These are phyloP conservation scores for Trypanosoma congolense DNA, from an alignment of 208 protist species.

Conservation along the genomic window DNA sequence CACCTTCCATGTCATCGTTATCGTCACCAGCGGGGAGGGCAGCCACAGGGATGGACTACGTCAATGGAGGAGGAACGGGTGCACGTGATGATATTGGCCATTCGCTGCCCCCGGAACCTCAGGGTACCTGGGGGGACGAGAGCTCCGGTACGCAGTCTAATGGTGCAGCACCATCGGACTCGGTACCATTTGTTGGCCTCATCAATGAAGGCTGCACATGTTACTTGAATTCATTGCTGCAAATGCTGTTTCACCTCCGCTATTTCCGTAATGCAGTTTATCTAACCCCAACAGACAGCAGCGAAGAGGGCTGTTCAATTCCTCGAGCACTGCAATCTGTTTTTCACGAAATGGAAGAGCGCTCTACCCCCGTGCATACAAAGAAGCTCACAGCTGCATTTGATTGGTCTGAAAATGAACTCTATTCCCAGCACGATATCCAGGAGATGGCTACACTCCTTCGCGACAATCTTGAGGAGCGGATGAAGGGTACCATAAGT, in stretches of 20 bases:
- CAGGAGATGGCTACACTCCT: slow-evolving; percentile 88
- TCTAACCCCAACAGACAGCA: slow-evolving; percentile 51
- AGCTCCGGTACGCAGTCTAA: too few relatives aligned
- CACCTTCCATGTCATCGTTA: background rate
- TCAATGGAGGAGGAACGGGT: too few relatives aligned
- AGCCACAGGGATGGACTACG: too few relatives aligned
- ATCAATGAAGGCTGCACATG: slow-evolving; percentile 90
- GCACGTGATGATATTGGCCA: too few relatives aligned
- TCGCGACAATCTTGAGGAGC: slow-evolving; percentile 82
- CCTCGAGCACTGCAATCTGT: slow-evolving; percentile 71
- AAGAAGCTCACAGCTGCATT: slow-evolving; percentile 85
- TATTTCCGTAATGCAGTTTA: slow-evolving; percentile 88
- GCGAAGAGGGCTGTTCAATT: slow-evolving; percentile 25
- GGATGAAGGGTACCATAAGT: slow-evolving; percentile 85
- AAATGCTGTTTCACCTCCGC: slow-evolving; percentile 79
- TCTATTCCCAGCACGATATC: slow-evolving; percentile 88
- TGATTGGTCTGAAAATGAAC: slow-evolving; percentile 78
- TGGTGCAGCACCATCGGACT: background rate
- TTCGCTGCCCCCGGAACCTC: too few relatives aligned
- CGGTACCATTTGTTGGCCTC: slow-evolving; percentile 46
- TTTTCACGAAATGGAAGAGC: slow-evolving; percentile 86
- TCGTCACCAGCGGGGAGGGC: background rate
- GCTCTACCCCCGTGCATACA: slow-evolving; percentile 55
- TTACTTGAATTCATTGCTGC: slow-evolving; percentile 89
- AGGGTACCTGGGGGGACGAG: too few relatives aligned